Evolutionary conservation across 257 asterid species (phyloP).

Genomic region (Gynochthodes officinalis): DNA sequence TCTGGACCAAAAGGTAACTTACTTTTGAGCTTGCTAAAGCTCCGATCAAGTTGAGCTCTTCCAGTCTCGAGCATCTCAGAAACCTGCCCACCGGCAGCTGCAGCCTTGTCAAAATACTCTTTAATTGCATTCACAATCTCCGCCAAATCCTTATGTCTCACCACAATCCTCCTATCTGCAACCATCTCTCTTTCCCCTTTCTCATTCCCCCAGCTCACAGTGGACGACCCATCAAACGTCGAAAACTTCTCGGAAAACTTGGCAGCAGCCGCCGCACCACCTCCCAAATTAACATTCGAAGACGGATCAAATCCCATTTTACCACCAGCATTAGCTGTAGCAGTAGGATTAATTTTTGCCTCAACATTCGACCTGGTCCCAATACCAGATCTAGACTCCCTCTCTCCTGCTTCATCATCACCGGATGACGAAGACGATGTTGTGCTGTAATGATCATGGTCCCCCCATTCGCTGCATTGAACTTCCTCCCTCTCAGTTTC

Average conservation of each 20-base stretch:
- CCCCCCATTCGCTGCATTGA: constrained; percentile 97
- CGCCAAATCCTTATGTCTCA: constrained; percentile 82
- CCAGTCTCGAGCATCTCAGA: constrained; percentile 93
- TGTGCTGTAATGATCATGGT: constrained; percentile 66
- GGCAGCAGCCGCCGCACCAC: constrained; percentile 17
- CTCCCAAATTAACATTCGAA: constrained; percentile 21
- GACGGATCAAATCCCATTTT: constrained; percentile 19
- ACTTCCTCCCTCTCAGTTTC: constrained; percentile 89
- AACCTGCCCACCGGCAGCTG: constrained; percentile 85
- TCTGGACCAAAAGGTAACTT: constrained; percentile 19
- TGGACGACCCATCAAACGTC: constrained; percentile 58
- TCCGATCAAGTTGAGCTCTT: constrained; percentile 82
- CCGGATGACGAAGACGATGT: constrained; percentile 57
- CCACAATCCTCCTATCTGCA: constrained; percentile 67
- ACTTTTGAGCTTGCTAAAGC: constrained; percentile 87
- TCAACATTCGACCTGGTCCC: constrained; percentile 41
- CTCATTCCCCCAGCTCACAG: constrained; percentile 70
- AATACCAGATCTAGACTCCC: constrained; percentile 57
- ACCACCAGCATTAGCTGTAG: background rate
- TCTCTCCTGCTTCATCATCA: constrained; percentile 48
- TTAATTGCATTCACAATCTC: constrained; percentile 82
- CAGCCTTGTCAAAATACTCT: constrained; percentile 86
- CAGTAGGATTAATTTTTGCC: constrained; percentile 16
- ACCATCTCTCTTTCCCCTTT: constrained; percentile 40
- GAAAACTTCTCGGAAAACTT: constrained; percentile 52